phyloP scores from a whole-genome alignment of 768 basidiomycete species.

The Mycena floridula region DNA sequence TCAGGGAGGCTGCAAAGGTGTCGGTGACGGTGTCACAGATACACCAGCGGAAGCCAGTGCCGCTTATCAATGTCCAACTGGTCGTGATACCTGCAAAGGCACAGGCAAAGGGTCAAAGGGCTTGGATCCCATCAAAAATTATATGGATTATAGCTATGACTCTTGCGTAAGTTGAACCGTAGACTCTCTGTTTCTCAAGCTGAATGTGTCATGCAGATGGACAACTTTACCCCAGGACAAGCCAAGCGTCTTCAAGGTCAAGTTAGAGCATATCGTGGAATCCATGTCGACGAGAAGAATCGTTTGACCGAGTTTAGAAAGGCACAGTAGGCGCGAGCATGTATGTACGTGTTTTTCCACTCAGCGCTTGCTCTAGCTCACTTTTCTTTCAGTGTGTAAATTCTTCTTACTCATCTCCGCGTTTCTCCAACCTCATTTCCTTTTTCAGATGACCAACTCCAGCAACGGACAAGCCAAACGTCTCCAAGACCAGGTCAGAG shows the following conservation, averaged over 20 bases:
- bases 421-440: neutral
- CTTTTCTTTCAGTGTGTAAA: neutral
- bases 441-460: neutral
- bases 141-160: conserved; percentile 1
- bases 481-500: conserved; percentile 24
- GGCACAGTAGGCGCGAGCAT: neutral
- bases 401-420: neutral
- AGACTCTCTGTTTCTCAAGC: conserved; percentile 31
- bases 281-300: no score
- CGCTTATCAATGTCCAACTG: conserved; percentile 27
- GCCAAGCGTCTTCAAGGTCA: conserved; percentile 24
- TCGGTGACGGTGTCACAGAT: conserved; percentile 16
- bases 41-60: conserved; percentile 29
- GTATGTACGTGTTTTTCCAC: neutral
- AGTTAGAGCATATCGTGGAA: conserved; percentile 25
- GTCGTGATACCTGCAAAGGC: conserved; percentile 25
- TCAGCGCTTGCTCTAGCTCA: neutral
- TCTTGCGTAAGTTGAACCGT: neutral
- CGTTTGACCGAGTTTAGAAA: neutral
- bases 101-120: conserved; percentile 29
- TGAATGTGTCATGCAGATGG: conserved; percentile 33
- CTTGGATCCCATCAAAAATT: neutral
- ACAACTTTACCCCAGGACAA: conserved; percentile 31
- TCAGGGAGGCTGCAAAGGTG: neutral
- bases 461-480: conserved; percentile 18